Conservation (phyloP, 495 filamentous ascomycete species). For the Penicillium manginii region DNA sequence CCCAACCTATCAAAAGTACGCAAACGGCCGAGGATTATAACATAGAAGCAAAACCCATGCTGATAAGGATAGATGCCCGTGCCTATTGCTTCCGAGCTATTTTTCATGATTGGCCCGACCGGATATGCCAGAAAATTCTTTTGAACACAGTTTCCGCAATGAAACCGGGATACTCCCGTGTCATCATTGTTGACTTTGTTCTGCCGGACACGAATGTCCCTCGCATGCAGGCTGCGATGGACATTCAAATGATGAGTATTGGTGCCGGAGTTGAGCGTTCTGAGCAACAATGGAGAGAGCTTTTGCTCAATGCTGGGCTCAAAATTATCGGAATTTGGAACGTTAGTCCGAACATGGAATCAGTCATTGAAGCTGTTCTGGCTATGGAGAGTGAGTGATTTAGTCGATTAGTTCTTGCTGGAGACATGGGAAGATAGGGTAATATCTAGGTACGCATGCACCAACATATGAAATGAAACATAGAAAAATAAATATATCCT, state of each 20-base stretch:
- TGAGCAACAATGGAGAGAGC: slow-evolving; percentile 32
- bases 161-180: slow-evolving; percentile 30
- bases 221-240: slow-evolving; percentile 32
- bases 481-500: too few relatives aligned
- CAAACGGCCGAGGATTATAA: neutral
- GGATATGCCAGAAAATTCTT: slow-evolving; percentile 35
- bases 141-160: slow-evolving; percentile 28
- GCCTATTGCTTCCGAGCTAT: slow-evolving; percentile 50
- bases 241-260: slow-evolving; percentile 45
- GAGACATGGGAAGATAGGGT: too few relatives aligned
- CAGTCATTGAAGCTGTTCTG: slow-evolving; percentile 29
- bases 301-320: slow-evolving; percentile 32
- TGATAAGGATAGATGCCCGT: slow-evolving; percentile 27
- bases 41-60: too few relatives aligned
- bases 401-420: too few relatives aligned
- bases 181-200: slow-evolving; percentile 37
- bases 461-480: too few relatives aligned
- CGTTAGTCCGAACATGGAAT: slow-evolving; percentile 31
- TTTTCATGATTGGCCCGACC: slow-evolving; percentile 51
- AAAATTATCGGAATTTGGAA: slow-evolving; percentile 34
- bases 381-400: neutral
- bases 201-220: slow-evolving; percentile 32
- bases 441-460: too few relatives aligned
- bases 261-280: slow-evolving; percentile 39
- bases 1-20: slow-evolving; percentile 17